Conservation (phyloP, 495 filamentous ascomycete species). For the Xylaria acuta region DNA sequence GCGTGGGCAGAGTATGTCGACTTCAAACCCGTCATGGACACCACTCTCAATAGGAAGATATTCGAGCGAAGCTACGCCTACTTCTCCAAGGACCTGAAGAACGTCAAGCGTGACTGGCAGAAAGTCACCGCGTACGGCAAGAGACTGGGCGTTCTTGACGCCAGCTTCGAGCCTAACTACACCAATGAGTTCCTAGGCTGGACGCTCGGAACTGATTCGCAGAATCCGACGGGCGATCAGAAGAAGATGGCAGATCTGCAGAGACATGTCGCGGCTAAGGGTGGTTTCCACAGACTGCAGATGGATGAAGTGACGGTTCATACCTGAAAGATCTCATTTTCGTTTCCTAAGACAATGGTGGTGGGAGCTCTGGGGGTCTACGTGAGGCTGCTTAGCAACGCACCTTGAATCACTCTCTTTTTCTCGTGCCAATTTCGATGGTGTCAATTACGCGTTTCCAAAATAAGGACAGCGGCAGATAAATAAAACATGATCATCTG, state of each 20-base stretch:
- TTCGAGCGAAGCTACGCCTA: constrained; percentile 74
- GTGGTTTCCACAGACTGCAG: constrained; percentile 52
- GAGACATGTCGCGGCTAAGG: constrained; percentile 60
- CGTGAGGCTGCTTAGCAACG: neutral
- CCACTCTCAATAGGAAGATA: constrained; percentile 71
- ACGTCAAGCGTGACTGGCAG: constrained; percentile 69
- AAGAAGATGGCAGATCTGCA: constrained; percentile 69
- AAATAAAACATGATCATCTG: neutral
- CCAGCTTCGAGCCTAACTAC: constrained; percentile 67
- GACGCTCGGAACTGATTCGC: constrained; percentile 64
- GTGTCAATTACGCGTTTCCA: neutral
- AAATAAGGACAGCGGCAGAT: neutral
- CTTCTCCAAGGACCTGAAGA: constrained; percentile 74
- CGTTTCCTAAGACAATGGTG: neutral
- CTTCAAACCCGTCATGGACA: constrained; percentile 71
- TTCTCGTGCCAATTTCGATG: neutral
- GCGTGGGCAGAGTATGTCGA: constrained; percentile 71
- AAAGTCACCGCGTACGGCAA: constrained; percentile 76
- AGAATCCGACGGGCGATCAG: constrained; percentile 69
- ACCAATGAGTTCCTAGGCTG: constrained; percentile 69
- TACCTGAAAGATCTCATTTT: neutral
- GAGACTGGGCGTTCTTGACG: constrained; percentile 64
- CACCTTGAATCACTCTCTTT: neutral
- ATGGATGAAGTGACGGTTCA: constrained; percentile 4
- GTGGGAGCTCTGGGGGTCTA: neutral